Conservation (phyloP, 2,329 filamentous ascomycete species). For the Cladophialophora yegresii region DNA sequence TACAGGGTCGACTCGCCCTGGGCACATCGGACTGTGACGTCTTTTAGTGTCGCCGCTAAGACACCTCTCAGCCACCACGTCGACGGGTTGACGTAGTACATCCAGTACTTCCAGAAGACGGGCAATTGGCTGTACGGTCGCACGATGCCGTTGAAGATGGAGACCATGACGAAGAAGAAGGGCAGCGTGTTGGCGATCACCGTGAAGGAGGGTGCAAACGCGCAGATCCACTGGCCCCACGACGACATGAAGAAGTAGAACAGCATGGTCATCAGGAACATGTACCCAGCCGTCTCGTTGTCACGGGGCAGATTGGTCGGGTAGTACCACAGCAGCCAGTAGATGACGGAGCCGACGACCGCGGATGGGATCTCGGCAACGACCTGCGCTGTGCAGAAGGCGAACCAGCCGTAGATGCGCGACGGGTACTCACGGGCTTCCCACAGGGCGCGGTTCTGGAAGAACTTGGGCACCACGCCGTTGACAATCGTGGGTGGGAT, state of each 20-base stretch:
- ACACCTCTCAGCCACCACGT: slow-evolving; percentile 74
- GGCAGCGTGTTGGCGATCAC: slow-evolving; percentile 73
- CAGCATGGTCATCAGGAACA: slow-evolving; percentile 75
- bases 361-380: slow-evolving; percentile 72
- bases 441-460: slow-evolving; percentile 71
- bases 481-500: slow-evolving; percentile 73
- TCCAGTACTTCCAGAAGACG: slow-evolving; percentile 34
- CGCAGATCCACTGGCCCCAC: slow-evolving; percentile 84
- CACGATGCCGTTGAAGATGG: slow-evolving; percentile 75
- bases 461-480: slow-evolving; percentile 75
- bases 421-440: slow-evolving; percentile 71
- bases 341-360: slow-evolving; percentile 65
- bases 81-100: slow-evolving; percentile 67
- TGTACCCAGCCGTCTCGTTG: slow-evolving; percentile 68
- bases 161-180: slow-evolving; percentile 79
- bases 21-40: slow-evolving; percentile 55
- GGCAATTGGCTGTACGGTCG: slow-evolving; percentile 66
- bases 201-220: slow-evolving; percentile 76
- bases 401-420: slow-evolving; percentile 75
- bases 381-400: slow-evolving; percentile 73
- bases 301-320: slow-evolving; percentile 69
- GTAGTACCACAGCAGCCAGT: slow-evolving; percentile 77
- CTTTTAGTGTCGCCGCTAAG: slow-evolving; percentile 62
- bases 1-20: slow-evolving; percentile 64
- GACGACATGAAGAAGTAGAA: slow-evolving; percentile 74